phyloP scores from a whole-genome alignment of 2,329 filamentous ascomycete genomes.

The Hypoxylon sp. region DNA sequence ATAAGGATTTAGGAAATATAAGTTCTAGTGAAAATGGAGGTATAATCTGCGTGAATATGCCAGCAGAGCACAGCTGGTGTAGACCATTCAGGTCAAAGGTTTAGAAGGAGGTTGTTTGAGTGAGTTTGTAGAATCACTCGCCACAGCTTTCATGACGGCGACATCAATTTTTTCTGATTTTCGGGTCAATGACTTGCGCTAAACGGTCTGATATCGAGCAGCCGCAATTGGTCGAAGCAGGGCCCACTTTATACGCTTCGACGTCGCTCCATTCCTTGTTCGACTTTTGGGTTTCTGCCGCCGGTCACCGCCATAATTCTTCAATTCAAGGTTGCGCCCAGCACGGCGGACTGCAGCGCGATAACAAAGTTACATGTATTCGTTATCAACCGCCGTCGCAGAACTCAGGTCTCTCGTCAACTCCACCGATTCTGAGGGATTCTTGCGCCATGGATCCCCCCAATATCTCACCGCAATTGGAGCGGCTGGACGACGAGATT shows the following conservation, averaged over 20 bases:
- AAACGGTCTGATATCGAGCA: constrained; percentile 22
- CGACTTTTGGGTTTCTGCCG: constrained; percentile 46
- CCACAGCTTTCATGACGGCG: constrained; percentile 42
- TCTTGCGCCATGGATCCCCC: constrained; percentile 58
- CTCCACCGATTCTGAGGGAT: neutral
- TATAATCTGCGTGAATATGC: constrained; percentile 3
- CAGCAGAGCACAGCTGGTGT: neutral
- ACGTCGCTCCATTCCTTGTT: constrained; percentile 27
- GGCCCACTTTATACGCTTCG: neutral
- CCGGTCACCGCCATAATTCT: constrained; percentile 47
- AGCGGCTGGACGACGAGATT: constrained; percentile 81
- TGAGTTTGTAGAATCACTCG: neutral
- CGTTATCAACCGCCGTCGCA: neutral
- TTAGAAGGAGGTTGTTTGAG: neutral
- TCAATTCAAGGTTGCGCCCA: neutral
- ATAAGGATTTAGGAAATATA: neutral
- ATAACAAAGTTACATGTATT: constrained; percentile 1
- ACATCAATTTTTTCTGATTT: constrained; percentile 41
- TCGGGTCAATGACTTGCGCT: constrained; percentile 20
- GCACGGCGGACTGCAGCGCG: too few relatives aligned
- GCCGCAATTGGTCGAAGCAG: constrained; percentile 16
- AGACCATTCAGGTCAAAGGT: constrained; percentile 7
- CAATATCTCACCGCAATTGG: constrained; percentile 75
- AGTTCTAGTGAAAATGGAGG: neutral
- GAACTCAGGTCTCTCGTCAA: neutral